Evolutionary conservation across 345 rosid genomes (phyloP).

Genomic region (Eutrema japonicum): DNA sequence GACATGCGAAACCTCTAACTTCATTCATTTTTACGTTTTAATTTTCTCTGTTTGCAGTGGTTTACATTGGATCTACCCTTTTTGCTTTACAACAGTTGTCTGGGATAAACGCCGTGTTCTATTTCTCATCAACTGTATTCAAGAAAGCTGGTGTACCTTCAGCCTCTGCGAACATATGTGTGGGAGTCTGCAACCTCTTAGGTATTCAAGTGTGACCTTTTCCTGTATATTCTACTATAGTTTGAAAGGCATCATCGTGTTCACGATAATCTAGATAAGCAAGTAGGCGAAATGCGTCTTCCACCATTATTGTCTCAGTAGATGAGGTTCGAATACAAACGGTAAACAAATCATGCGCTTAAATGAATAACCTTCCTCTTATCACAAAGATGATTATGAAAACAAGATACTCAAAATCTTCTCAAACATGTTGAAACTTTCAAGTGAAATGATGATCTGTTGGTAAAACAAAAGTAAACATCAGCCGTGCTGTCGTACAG

Average conservation of each 20-base stretch:
- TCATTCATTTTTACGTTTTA: conserved; percentile 41
- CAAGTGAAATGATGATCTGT: conserved; percentile 25
- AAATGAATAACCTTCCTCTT: conserved; percentile 10
- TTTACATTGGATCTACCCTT: conserved; percentile 91
- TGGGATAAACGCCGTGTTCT: conserved; percentile 95
- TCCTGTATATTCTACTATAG: conserved; percentile 22
- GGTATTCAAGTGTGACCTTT: conserved; percentile 51
- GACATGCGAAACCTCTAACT: conserved; percentile 40
- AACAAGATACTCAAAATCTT: background rate
- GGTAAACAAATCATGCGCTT: background rate
- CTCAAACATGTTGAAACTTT: conserved; percentile 16
- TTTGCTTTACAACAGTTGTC: conserved; percentile 97
- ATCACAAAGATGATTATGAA: conserved; percentile 12
- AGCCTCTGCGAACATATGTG: conserved; percentile 74
- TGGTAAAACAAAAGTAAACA: conserved; percentile 26
- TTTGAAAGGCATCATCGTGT: conserved; percentile 11
- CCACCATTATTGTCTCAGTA: conserved; percentile 27
- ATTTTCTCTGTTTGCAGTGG: conserved; percentile 74
- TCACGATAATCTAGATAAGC: conserved; percentile 8
- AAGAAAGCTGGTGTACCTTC: conserved; percentile 92
- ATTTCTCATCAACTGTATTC: conserved; percentile 93
- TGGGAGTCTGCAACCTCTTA: conserved; percentile 79
- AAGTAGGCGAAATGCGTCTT: conserved; percentile 1
- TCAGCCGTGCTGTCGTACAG: conserved; percentile 47
- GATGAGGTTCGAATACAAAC: background rate